Conservation (phyloP, 148 eudicot genomes). For the Nepenthes mirabilis region DNA sequence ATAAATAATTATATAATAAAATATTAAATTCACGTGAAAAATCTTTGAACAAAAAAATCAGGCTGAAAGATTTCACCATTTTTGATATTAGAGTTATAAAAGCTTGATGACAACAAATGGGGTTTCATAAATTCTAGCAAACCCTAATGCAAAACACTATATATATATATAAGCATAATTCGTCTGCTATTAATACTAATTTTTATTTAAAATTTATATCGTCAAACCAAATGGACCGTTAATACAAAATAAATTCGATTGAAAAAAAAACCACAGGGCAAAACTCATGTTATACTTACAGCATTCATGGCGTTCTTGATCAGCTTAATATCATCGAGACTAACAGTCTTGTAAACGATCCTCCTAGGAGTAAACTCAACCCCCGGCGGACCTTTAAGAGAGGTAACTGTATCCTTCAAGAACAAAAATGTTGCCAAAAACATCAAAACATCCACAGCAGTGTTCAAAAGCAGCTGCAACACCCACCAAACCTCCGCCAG, state of each 20-base stretch:
- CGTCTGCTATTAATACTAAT: too few relatives aligned
- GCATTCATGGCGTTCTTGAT: slow-evolving; percentile 21
- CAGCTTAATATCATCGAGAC: slow-evolving; percentile 21
- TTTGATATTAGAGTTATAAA: too few relatives aligned
- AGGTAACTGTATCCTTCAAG: slow-evolving; percentile 15
- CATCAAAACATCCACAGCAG: slow-evolving; percentile 8
- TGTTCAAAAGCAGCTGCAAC: slow-evolving; percentile 14
- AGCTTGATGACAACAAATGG: too few relatives aligned
- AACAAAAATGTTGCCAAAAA: slow-evolving; percentile 15
- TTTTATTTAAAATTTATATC: too few relatives aligned
- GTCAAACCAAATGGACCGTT: neutral
- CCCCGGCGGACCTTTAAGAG: slow-evolving; percentile 15
- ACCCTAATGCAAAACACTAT: too few relatives aligned
- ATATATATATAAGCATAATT: too few relatives aligned
- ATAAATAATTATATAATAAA: too few relatives aligned
- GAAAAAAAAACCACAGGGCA: neutral
- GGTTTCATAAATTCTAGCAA: too few relatives aligned
- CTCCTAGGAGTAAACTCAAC: slow-evolving; percentile 13
- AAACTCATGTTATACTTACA: slow-evolving; percentile 5
- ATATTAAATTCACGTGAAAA: too few relatives aligned
- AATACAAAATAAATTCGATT: neutral
- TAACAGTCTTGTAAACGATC: slow-evolving; percentile 12
- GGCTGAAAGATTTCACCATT: too few relatives aligned
- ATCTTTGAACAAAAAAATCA: too few relatives aligned
- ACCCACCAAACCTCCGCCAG: slow-evolving; percentile 3